Base-by-base conservation (phyloP, 495 filamentous ascomycete species). In the Aspergillus campestris region DNA sequence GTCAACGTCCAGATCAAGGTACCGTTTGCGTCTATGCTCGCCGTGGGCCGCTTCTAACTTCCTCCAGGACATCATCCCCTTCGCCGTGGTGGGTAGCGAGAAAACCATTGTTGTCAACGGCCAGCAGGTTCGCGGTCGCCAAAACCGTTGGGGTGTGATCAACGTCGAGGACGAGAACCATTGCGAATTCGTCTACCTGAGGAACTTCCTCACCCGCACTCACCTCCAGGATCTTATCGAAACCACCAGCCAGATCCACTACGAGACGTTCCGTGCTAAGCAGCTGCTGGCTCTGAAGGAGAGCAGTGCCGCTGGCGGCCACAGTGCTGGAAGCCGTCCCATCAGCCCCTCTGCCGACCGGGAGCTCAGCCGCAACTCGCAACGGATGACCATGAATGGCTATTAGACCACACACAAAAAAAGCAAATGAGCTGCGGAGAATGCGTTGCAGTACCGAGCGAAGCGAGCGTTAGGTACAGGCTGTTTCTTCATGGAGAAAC, bases 201-300 rank as follows among this genome's bases (percentile, higher is more conserved):
- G 92, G 57, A 90, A 99, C 77, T 99, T 99, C 80, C 78, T 99
- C 48, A 95, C 87, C 60, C 83, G 91, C 63, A 90, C 92, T 37
- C 92, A 99, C 69, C 75, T 94, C 44, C 86, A 99, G 74, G 92
- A 99, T 57, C 80, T 99, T 45, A 96, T 99, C 66, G 92, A 95
- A 67, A 99, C 92, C 9, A 99, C 92, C n/a, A 95, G 90, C 53
- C 92, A 97, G 74, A 99, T 97, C 69, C 92, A 99, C 75, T 99
- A 99, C 73, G 92, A 99, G 77, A 94, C 87, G 40, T 99, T 97
- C 89, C 91, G 92, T 69, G 91, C 92, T 53, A 99, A 97, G 80
- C 94, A 99, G 70, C 75, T 99, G 57, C 69, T 99, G 54, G 92
- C 92, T 40, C 78, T 99, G 56, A 97, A 96, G 80, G 92, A 99